Conservation (phyloP, 345 rosid species). For the Gossypium rotundifolium region DNA sequence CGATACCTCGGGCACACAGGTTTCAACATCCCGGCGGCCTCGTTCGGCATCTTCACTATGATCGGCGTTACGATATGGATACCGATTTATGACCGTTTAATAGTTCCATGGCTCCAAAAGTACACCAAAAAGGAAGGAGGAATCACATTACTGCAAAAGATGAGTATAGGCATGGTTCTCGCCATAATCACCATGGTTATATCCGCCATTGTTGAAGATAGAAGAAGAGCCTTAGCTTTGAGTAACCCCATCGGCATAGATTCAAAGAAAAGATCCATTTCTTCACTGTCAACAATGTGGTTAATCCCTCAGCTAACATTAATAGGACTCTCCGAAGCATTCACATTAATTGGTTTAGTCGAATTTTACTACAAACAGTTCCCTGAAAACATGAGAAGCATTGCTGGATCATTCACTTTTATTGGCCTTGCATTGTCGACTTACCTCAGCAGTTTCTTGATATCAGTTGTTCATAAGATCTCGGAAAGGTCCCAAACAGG, state of each 20-base stretch:
- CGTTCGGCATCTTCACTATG: conserved; percentile 27
- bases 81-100: conserved; percentile 32
- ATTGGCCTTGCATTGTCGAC: conserved; percentile 28
- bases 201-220: conserved; percentile 27
- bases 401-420: conserved; percentile 29
- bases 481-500: conserved; percentile 12
- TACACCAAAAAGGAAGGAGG: conserved; percentile 32
- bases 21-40: conserved; percentile 36
- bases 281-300: conserved; percentile 36
- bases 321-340: conserved; percentile 30
- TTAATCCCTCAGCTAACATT: conserved; percentile 34
- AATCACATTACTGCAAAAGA: conserved; percentile 35
- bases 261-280: conserved; percentile 26
- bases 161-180: conserved; percentile 28
- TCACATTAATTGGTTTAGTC: conserved; percentile 22
- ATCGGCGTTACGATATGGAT: conserved; percentile 30
- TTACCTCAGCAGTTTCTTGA: conserved; percentile 32
- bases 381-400: conserved; percentile 53
- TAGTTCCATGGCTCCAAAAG: conserved; percentile 26
- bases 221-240: conserved; percentile 21
- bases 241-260: conserved; percentile 22
- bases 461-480: conserved; percentile 26
- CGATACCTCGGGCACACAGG: conserved; percentile 18
- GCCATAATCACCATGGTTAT: conserved; percentile 28
- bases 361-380: conserved; percentile 55